Evolutionary conservation across 2,329 filamentous ascomycete species (phyloP), one percentile per base, ranked within the genome.

Genomic region (Chrysosphaeria jannelii): DNA sequence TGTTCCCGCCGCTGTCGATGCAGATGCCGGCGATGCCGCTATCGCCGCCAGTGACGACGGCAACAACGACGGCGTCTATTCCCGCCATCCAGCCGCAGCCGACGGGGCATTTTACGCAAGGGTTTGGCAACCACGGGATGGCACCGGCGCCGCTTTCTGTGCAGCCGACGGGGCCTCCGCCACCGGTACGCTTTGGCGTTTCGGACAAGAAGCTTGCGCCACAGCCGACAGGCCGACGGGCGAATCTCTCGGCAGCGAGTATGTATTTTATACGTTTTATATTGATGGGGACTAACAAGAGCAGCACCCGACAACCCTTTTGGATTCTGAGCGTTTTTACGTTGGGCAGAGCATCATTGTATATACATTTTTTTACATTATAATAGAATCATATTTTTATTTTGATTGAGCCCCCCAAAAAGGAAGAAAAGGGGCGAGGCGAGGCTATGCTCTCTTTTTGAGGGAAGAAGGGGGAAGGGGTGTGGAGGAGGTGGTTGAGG

Each of bases 211-310:
- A 72, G 43, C 47, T 93, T 35, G 55, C 60, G 29, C 65, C 79
- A 14, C 85, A 93, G 48, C 58, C 76, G 14, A 97, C 85, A 5
- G 85, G 85, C 31, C 55, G 71, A 36, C 65, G 72, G 50, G 85
- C 85, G 27, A 91, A 93, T 42, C 55, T 97, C 34, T 57, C 72
- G 24, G 74, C 88, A 62, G 85, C 85, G 38, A 97, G 81, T 93
- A 67, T 70, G 81, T 79, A 10, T 5, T 23, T 30, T 19, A 5
- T 6, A 11, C 3, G 10, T 3, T 17, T 15, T 16, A n/a, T 10
- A n/a, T 14, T 19, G 10, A 10, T 3, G 10, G 14, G 4, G 14
- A 6, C 9, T 13, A n/a, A 27, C 10, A 12, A 5, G 9, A n/a
- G 8, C 21, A 39, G 37, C 37, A 3, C 36, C 37, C 13, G 31